Evolutionary conservation across 495 filamentous ascomycete genomes (phyloP).

Genomic region (Mytilinidion resinicola): DNA sequence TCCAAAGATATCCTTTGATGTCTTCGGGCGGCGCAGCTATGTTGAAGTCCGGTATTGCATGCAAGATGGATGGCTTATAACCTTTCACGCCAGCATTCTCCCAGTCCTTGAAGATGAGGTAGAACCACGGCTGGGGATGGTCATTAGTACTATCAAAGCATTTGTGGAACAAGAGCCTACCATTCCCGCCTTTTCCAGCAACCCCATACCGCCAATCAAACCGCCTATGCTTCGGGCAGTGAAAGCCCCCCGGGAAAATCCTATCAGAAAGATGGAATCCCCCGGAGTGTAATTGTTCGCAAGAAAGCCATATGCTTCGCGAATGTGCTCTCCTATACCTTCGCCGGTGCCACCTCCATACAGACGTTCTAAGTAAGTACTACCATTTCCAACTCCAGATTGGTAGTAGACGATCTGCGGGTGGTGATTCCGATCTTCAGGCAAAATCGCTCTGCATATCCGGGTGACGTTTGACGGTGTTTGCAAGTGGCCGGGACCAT

Average conservation of each 20-base stretch:
- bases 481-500: conserved; percentile 18
- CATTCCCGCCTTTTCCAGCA: conserved; percentile 13
- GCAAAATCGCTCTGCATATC: conserved; percentile 4
- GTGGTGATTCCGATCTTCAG: neutral
- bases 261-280: conserved; percentile 10
- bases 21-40: conserved; percentile 1
- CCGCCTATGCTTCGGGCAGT: conserved; percentile 11
- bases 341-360: conserved; percentile 14
- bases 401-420: conserved; percentile 34
- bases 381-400: conserved; percentile 26
- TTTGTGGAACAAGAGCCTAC: neutral
- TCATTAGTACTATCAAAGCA: neutral
- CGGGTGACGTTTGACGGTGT: conserved; percentile 26
- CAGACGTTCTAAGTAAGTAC: conserved; percentile 6
- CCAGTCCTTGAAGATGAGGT: conserved; percentile 31
- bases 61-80: conserved; percentile 20
- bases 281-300: conserved; percentile 8
- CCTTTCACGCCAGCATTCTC: conserved; percentile 20
- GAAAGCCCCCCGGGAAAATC: conserved; percentile 14
- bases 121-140: conserved; percentile 14
- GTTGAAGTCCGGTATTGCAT: conserved; percentile 5
- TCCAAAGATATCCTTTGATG: neutral
- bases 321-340: conserved; percentile 10
- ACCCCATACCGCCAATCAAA: conserved; percentile 10
- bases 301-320: conserved; percentile 15